phyloP scores from a whole-genome alignment of 140 eudicot species.

The Stevia rebaudiana region DNA sequence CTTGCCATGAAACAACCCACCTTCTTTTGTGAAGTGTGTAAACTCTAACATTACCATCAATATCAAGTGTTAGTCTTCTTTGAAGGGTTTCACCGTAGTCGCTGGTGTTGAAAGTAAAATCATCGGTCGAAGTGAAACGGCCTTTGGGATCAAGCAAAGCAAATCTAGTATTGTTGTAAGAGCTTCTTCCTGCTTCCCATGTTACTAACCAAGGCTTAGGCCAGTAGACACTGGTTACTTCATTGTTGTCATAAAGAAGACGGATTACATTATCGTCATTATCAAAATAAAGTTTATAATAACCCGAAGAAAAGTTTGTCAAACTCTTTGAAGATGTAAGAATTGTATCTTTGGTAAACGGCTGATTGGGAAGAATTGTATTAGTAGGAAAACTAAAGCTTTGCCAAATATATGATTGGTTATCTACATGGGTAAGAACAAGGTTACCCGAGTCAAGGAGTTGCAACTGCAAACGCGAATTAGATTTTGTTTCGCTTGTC shows the following conservation, averaged over 20 bases:
- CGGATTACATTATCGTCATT: slow-evolving; percentile 42
- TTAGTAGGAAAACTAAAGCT: slow-evolving; percentile 53
- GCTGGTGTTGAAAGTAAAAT: slow-evolving; percentile 6
- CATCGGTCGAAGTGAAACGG: slow-evolving; percentile 33
- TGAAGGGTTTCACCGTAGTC: slow-evolving; percentile 29
- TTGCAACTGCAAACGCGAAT: slow-evolving; percentile 15
- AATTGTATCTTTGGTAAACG: slow-evolving; percentile 17
- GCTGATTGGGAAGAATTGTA: slow-evolving; percentile 53
- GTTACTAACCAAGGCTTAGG: slow-evolving; percentile 27
- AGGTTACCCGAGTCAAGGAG: slow-evolving; percentile 46
- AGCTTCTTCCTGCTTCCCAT: slow-evolving; percentile 25
- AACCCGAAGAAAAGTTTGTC: slow-evolving; percentile 42
- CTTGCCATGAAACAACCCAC: slow-evolving; percentile 52
- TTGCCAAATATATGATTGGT: slow-evolving; percentile 35
- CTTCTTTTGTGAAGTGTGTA: slow-evolving; percentile 30
- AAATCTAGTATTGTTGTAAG: slow-evolving; percentile 25
- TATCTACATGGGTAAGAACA: slow-evolving; percentile 13
- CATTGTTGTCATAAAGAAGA: slow-evolving; percentile 33
- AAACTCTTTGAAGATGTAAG: slow-evolving; percentile 45
- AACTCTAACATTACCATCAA: slow-evolving; percentile 47
- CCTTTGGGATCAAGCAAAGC: slow-evolving; percentile 46
- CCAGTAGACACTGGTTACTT: slow-evolving; percentile 39
- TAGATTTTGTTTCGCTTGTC: slow-evolving; percentile 25
- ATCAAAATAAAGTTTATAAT: slow-evolving; percentile 37
- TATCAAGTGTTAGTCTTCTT: slow-evolving; percentile 40